These are phyloP conservation scores for Plasmodium cynomolgi DNA, from an alignment of 169 alveolate genomes.

Conservation along the genomic window DNA sequence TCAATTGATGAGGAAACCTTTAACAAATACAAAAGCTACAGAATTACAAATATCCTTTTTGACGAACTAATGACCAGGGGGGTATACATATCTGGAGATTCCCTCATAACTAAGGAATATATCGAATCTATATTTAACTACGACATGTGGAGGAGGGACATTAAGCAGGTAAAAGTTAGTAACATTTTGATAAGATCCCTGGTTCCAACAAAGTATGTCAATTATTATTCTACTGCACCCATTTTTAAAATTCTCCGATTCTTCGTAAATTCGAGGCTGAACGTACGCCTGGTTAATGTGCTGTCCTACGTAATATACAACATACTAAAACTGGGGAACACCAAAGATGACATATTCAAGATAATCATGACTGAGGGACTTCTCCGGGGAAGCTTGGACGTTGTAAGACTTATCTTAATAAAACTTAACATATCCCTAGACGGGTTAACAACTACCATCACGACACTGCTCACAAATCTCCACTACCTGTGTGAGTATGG, in stretches of 20 bases:
- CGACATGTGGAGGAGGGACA: slow-evolving; percentile 42
- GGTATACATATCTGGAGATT: slow-evolving; percentile 70
- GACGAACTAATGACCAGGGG: slow-evolving; percentile 41
- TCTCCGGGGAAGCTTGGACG: slow-evolving; percentile 31
- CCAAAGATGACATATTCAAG: slow-evolving; percentile 17
- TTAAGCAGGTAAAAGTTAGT: slow-evolving; percentile 62
- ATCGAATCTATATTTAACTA: slow-evolving; percentile 45
- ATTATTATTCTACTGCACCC: slow-evolving; percentile 13
- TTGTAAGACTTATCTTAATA: slow-evolving; percentile 8
- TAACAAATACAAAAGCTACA: slow-evolving; percentile 48
- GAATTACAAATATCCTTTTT: slow-evolving; percentile 54
- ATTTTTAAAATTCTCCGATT: slow-evolving; percentile 39
- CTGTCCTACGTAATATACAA: slow-evolving; percentile 28
- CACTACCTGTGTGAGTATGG: slow-evolving; percentile 15
- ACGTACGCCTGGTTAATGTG: slow-evolving; percentile 21
- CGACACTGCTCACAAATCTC: slow-evolving; percentile 12
- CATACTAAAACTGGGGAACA: slow-evolving; percentile 12
- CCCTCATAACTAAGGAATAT: slow-evolving; percentile 58
- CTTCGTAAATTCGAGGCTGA: slow-evolving; percentile 7
- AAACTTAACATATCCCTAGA: slow-evolving; percentile 64
- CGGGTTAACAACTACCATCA: neutral
- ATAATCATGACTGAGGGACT: slow-evolving; percentile 40
- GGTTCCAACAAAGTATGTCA: slow-evolving; percentile 26
- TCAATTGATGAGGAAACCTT: slow-evolving; percentile 36
- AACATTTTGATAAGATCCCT: slow-evolving; percentile 42